Conservation (phyloP, 148 eudicot genomes). For the Heliosperma pusillum region DNA sequence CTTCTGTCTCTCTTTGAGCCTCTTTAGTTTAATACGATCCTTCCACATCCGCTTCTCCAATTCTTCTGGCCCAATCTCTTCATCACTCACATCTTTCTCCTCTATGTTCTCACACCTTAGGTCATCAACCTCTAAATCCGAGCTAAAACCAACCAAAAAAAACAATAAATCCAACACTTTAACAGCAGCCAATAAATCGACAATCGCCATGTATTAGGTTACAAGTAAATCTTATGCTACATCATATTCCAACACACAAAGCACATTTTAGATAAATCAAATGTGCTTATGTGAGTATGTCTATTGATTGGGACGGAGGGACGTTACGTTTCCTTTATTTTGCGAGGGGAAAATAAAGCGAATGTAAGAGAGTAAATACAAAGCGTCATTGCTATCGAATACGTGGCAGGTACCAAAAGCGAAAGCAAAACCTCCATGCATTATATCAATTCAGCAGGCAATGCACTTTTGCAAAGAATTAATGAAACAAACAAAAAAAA, state of each 20-base stretch:
- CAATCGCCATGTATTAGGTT: background rate
- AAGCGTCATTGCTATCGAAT: background rate
- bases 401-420: background rate
- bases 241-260: background rate
- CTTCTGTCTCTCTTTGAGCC: slow-evolving; percentile 78
- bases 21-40: slow-evolving; percentile 72
- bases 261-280: background rate
- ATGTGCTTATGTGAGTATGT: too few relatives aligned
- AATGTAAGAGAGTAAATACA: too few relatives aligned
- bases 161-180: background rate
- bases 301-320: too few relatives aligned
- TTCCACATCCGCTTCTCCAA: slow-evolving; percentile 88
- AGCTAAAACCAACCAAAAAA: slow-evolving; percentile 33
- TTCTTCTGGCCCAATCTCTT: slow-evolving; percentile 79
- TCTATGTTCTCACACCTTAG: slow-evolving; percentile 60
- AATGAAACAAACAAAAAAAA: too few relatives aligned
- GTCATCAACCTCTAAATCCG: slow-evolving; percentile 84
- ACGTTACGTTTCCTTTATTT: too few relatives aligned
- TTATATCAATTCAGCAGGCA: background rate
- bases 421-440: background rate
- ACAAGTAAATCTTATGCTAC: background rate
- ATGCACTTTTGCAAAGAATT: background rate
- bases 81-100: slow-evolving; percentile 96
- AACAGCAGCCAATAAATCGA: background rate
- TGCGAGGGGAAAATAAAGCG: too few relatives aligned